These are phyloP conservation scores for Dacryopinax primogenitus DNA, from an alignment of 768 basidiomycete genomes.

Conservation along the genomic window DNA sequence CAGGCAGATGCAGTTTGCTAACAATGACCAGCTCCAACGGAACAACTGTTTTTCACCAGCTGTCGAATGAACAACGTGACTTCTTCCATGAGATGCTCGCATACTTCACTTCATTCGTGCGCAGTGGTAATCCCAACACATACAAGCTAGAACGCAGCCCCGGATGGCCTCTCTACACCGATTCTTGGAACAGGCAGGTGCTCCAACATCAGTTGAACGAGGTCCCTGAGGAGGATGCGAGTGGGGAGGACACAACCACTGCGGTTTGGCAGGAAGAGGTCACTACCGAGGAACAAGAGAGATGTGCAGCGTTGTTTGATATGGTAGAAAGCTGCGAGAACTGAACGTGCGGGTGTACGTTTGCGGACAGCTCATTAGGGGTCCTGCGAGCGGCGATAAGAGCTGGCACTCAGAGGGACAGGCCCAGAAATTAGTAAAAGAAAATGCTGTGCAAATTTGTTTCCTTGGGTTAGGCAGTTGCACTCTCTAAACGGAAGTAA, in stretches of 20 bases:
- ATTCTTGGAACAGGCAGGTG: not conserved
- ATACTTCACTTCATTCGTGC: constrained; percentile 42
- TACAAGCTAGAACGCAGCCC: constrained; percentile 42
- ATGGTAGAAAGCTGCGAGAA: not conserved
- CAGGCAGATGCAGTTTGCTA: constrained; percentile 14
- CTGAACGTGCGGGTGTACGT: too few species aligned
- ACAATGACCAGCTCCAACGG: constrained; percentile 36
- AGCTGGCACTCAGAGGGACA: too few species aligned
- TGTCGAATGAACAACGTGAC: constrained; percentile 33
- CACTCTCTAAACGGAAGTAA: too few species aligned
- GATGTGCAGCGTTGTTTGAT: constrained; percentile 1
- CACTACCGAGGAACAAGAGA: not conserved
- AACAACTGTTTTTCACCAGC: constrained; percentile 43
- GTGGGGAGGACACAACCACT: not conserved
- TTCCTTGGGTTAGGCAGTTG: too few species aligned
- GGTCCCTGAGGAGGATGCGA: not conserved
- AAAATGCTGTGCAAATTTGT: too few species aligned
- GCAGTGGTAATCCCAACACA: constrained; percentile 42
- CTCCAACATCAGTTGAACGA: not conserved
- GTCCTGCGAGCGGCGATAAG: too few species aligned
- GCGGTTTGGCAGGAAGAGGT: not conserved
- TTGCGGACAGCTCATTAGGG: too few species aligned
- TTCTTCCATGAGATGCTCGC: constrained; percentile 9
- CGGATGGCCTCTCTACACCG: constrained; percentile 29
- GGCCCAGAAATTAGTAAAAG: too few species aligned